Evolutionary conservation across 345 rosid genomes (phyloP), one percentile per base, ranked within the genome.

Genomic region (Jatropha curcas): DNA sequence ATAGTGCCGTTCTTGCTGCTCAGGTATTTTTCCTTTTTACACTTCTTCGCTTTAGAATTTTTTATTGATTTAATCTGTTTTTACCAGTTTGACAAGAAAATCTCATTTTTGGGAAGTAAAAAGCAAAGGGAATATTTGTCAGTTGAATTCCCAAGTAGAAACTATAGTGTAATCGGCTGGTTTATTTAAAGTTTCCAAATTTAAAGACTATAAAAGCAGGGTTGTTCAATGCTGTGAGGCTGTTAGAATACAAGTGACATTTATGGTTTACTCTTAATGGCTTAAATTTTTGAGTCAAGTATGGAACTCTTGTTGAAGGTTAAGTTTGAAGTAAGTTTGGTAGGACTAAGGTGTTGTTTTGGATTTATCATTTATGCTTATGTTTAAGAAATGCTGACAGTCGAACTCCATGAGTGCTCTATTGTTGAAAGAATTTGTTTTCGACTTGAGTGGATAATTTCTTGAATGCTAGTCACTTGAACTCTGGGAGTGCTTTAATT

Each of bases 1-100:
- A 94, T 34, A 80, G 78, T 68, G 83, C 91, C 2, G 73, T 72
- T 53, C 85, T 94, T 59, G 88, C 96, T 24, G 93, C 95, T 72
- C 97, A 90, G 97, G 97, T 94, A 79, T 75, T 46, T 41, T 19
- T 71, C 5, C 34, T 11, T 50, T 1, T 13, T 61, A 4, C n/a
- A 34, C 67, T 64, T 64, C 33, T n/a, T 39, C 8, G 13, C 13
- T 45, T 39, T 22, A 12, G 67, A 4, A 24, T 3, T 45, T 48
- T n/a, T 7, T 19, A 16, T 43, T 45, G 34, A 24, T 45, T 13
- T 45, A 61, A 61, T 45, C 24, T 41, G 12, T 13, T 13, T 41
- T 41, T 41, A 7, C 45, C 45, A 1, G 45, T 7, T 2, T 41
- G 45, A 30, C 4, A 33, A 60, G 45, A 60, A 62, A 20, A 4